These are phyloP conservation scores for Elaeis oleifera DNA, from an alignment of 202 grass and related monocot species.

Conservation along the genomic window DNA sequence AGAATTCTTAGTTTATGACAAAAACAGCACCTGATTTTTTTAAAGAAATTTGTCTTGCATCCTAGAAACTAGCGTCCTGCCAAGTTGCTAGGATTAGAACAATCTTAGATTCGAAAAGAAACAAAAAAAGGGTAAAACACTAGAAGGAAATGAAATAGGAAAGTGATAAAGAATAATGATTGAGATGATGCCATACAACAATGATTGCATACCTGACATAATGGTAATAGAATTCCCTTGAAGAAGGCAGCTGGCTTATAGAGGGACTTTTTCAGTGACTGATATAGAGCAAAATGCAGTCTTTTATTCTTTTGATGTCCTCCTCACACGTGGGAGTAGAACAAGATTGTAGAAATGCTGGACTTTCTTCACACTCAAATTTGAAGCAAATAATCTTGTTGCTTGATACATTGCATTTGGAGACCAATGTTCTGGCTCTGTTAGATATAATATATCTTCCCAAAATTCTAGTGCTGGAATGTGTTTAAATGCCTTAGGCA, in stretches of 20 bases:
- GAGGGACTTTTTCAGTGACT: conserved; percentile 62
- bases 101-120: too few relatives aligned
- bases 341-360: conserved; percentile 67
- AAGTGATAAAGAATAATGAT: too few relatives aligned
- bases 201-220: conserved; percentile 62
- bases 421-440: conserved; percentile 83
- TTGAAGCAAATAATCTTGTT: conserved; percentile 78
- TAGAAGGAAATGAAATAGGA: too few relatives aligned
- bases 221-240: conserved; percentile 81
- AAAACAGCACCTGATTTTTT: not conserved
- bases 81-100: not conserved
- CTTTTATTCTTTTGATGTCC: conserved; percentile 77
- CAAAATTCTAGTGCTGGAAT: conserved; percentile 63
- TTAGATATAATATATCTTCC: conserved; percentile 71
- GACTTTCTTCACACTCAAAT: conserved; percentile 56
- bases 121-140: too few relatives aligned
- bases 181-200: too few relatives aligned
- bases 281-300: conserved; percentile 84
- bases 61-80: too few relatives aligned
- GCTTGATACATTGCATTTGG: conserved; percentile 86
- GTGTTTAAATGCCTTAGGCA: conserved; percentile 72
- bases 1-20: not conserved
- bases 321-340: conserved; percentile 68
- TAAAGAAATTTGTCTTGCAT: too few relatives aligned
- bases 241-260: conserved; percentile 82